Percentiles rank a stretch among this genome's conserved stretches.
These are phyloP conservation scores for Ceratocystis diversiconidia DNA, from an alignment of 2,329 filamentous ascomycete genomes.

Conservation along the genomic window DNA sequence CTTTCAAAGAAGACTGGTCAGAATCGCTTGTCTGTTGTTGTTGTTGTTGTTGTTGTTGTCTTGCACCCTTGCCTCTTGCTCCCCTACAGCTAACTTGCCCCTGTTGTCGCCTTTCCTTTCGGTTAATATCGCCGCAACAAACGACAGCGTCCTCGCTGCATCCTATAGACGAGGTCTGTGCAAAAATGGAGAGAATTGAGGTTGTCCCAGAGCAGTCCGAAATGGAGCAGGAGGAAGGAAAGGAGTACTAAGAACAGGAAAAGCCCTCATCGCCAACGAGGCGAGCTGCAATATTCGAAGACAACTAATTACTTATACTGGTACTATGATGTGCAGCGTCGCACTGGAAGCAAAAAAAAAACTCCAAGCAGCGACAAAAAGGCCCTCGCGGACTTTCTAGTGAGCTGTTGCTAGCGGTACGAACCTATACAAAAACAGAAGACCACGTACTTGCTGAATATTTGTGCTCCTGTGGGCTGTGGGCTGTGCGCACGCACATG, in stretches of 20 bases:
- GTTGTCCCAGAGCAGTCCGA: neutral
- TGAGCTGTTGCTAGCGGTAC: neutral
- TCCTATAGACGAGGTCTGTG: neutral
- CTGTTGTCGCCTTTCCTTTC: neutral
- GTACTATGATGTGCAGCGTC: neutral
- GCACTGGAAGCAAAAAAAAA: neutral
- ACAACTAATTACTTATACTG: neutral
- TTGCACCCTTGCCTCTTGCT: neutral
- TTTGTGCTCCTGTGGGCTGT: neutral
- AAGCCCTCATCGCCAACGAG: neutral
- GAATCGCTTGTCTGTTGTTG: neutral
- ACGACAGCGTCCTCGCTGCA: conserved; percentile 2
- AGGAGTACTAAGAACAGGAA: neutral
- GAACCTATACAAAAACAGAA: neutral
- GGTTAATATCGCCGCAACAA: conserved; percentile 3
- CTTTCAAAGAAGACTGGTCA: neutral
- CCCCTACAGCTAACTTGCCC: neutral
- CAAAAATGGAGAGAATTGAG: neutral
- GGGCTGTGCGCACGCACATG: conserved; percentile 3
- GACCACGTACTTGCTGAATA: neutral
- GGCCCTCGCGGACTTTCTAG: neutral
- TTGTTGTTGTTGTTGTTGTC: neutral
- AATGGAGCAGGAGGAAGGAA: neutral
- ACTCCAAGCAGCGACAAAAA: neutral
- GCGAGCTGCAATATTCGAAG: neutral